These are phyloP conservation scores for Teunomyces gatunensis DNA, from an alignment of 805 yeast species.

Conservation along the genomic window DNA sequence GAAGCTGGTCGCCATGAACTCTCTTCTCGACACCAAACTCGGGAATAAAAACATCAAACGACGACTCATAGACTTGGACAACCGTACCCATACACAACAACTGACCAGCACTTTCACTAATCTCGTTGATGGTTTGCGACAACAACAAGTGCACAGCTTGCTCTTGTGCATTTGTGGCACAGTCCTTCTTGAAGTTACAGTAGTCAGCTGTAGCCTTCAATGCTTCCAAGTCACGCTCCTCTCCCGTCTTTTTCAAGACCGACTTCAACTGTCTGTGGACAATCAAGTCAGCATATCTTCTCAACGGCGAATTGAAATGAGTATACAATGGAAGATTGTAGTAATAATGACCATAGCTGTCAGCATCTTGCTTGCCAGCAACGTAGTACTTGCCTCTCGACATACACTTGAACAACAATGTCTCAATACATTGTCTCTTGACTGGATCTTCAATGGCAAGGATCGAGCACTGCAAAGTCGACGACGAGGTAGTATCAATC, in stretches of 20 bases:
- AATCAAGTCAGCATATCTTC: conserved; percentile 87
- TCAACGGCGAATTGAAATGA: conserved; percentile 88
- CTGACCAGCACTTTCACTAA: conserved; percentile 74
- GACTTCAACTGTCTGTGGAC: conserved; percentile 89
- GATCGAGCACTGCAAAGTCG: conserved; percentile 69
- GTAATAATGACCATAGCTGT: conserved; percentile 73
- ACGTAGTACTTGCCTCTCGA: conserved; percentile 82
- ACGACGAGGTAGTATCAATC: conserved; percentile 72
- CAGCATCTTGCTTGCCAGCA: conserved; percentile 84
- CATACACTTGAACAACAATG: conserved; percentile 77
- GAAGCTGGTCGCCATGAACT: conserved; percentile 96
- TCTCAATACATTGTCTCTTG: conserved; percentile 71
- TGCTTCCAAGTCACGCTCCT: conserved; percentile 55
- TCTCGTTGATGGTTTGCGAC: conserved; percentile 78
- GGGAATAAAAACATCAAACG: conserved; percentile 89
- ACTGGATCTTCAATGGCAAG: conserved; percentile 59
- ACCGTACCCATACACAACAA: conserved; percentile 82
- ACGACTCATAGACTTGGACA: conserved; percentile 89
- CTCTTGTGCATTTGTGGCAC: conserved; percentile 89
- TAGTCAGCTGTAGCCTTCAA: conserved; percentile 83
- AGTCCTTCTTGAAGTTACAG: conserved; percentile 93
- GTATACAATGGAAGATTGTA: conserved; percentile 84
- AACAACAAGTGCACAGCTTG: conserved; percentile 87
- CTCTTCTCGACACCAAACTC: conserved; percentile 94
- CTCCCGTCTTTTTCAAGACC: conserved; percentile 44